These are phyloP conservation scores for Aureobasidium lini DNA, from an alignment of 2,329 filamentous ascomycete genomes.

Conservation along the genomic window DNA sequence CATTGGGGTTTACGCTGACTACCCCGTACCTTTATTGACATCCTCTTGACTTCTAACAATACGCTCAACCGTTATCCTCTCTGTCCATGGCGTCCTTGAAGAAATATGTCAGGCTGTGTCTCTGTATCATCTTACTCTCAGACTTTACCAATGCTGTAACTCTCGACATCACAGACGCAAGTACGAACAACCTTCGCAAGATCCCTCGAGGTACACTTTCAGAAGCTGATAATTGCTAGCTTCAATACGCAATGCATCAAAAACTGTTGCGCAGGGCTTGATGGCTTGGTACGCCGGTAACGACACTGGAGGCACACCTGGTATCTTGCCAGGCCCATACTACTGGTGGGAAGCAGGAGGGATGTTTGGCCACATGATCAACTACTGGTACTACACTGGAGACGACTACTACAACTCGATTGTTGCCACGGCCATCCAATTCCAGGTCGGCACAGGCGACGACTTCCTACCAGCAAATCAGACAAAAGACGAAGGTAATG, in stretches of 20 bases:
- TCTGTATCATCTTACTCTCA: background rate
- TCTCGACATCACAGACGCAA: background rate
- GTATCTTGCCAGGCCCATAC: slow-evolving; percentile 30
- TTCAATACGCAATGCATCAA: slow-evolving; percentile 28
- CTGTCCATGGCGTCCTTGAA: background rate
- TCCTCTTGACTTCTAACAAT: background rate
- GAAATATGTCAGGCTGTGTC: background rate
- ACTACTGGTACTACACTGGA: slow-evolving; percentile 41
- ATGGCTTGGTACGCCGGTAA: slow-evolving; percentile 31
- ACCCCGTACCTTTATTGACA: background rate
- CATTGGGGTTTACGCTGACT: background rate
- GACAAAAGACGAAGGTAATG: slow-evolving; percentile 36
- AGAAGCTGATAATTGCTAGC: slow-evolving; percentile 8
- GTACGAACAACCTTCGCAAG: background rate
- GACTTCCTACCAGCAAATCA: slow-evolving; percentile 36
- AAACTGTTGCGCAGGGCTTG: slow-evolving; percentile 26
- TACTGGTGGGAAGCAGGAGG: slow-evolving; percentile 44
- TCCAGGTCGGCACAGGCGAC: slow-evolving; percentile 34
- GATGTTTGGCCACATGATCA: slow-evolving; percentile 24
- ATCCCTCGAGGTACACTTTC: background rate
- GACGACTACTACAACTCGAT: slow-evolving; percentile 36
- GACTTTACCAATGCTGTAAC: background rate
- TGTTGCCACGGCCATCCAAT: slow-evolving; percentile 35
- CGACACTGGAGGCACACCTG: slow-evolving; percentile 20
- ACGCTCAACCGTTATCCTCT: background rate